Percentiles rank a stretch among this genome's conserved stretches.
Evolutionary conservation across 2,329 filamentous ascomycete species (phyloP).

Genomic region (Penicillium sp.): DNA sequence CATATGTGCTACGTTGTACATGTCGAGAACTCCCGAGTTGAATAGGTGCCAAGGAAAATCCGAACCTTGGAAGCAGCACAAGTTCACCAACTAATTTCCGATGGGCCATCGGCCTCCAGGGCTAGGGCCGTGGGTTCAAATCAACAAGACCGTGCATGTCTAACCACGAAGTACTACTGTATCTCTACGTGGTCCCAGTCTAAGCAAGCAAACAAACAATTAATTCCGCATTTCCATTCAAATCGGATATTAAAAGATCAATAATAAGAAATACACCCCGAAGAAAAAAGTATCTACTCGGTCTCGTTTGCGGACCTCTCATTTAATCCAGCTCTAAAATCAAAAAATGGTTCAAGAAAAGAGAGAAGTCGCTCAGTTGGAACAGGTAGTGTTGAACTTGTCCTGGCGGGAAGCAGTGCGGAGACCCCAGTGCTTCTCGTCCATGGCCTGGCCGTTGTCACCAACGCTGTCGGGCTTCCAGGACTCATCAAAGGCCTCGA

Average conservation of each 20-base stretch:
- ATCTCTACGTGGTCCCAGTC: not conserved
- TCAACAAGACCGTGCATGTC: not conserved
- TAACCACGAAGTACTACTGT: not conserved
- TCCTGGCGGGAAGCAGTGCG: constrained; percentile 60
- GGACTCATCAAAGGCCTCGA: constrained; percentile 72
- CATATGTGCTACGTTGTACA: not conserved
- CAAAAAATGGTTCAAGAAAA: not conserved
- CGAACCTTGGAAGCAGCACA: not conserved
- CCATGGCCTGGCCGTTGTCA: constrained; percentile 60
- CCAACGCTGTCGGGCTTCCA: constrained; percentile 68
- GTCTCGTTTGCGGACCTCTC: not conserved
- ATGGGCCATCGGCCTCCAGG: not conserved
- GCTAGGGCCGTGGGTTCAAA: not conserved
- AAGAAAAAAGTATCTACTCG: constrained; percentile 4
- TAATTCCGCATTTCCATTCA: constrained; percentile 9
- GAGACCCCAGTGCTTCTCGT: constrained; percentile 71
- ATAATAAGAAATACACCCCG: constrained; percentile 16
- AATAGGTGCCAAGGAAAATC: not conserved
- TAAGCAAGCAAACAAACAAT: not conserved
- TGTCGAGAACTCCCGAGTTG: not conserved
- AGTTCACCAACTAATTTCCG: not conserved
- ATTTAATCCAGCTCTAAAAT: constrained; percentile 2
- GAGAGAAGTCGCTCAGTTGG: constrained; percentile 17
- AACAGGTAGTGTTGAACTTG: constrained; percentile 58
- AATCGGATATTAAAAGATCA: not conserved